These are phyloP conservation scores for Cucurbita pepo DNA, from an alignment of 306 rosid species.

Conservation along the genomic window DNA sequence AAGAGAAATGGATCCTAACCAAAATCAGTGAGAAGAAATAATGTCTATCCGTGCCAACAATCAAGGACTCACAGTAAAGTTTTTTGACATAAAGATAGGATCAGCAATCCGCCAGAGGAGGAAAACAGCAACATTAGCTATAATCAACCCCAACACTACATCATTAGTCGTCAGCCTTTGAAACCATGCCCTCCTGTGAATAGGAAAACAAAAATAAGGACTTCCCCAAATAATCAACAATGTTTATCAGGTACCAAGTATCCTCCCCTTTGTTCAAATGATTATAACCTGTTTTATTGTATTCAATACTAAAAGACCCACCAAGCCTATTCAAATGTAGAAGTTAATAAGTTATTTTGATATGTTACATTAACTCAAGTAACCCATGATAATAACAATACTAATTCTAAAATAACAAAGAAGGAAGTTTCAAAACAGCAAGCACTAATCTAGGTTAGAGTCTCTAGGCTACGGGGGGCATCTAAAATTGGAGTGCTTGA, in stretches of 20 bases:
- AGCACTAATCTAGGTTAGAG: background rate
- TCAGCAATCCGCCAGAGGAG: slow-evolving; percentile 45
- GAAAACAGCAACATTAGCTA: slow-evolving; percentile 64
- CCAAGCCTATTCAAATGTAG: background rate
- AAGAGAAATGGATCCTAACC: background rate
- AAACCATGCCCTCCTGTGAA: slow-evolving; percentile 53
- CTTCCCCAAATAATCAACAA: background rate
- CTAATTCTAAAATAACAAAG: background rate
- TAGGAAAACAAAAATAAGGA: slow-evolving; percentile 15
- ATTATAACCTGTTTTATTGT: background rate
- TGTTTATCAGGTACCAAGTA: background rate
- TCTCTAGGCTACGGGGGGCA: background rate
- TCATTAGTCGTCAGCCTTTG: slow-evolving; percentile 23
- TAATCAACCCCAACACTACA: slow-evolving; percentile 50
- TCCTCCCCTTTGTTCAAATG: background rate
- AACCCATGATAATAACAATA: background rate
- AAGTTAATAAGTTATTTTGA: background rate
- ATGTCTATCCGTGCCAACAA: background rate
- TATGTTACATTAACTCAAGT: background rate
- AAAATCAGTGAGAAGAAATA: slow-evolving; percentile 2
- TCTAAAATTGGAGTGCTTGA: background rate
- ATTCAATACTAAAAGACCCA: background rate
- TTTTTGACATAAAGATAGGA: slow-evolving; percentile 40
- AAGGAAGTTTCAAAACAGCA: background rate
- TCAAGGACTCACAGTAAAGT: slow-evolving; percentile 55